Base-by-base conservation (phyloP, 2,329 filamentous ascomycete genomes). In the Aspergillus ochraceoroseus region DNA sequence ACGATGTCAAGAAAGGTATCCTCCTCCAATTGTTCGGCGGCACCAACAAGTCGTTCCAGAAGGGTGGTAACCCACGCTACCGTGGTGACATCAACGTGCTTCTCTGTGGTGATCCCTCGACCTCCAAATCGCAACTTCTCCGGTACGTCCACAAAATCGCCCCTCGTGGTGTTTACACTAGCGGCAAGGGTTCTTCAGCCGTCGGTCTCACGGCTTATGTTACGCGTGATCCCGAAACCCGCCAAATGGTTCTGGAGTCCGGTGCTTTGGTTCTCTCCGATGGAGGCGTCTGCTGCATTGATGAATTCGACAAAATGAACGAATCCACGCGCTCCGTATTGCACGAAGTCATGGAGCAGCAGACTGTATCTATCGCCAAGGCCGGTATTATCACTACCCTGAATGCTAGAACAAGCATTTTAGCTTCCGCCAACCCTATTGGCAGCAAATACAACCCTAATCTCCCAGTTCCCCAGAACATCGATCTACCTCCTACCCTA, bases 1-100 rank as follows among this genome's bases (percentile, higher is more conserved):
- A 98, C 53, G 92, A 98, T 57, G 88, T 96, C 32, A 98, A 98
- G 74, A 98, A 98, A 69, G 92, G 92, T 7, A 95, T 98, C 47
- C 73, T 98, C 7, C 80, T 98, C 3, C 92, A 98, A 59, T 79
- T 98, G 27, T 98, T 98, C 61, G 90, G 92, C 25, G 92, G 92
- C 41, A 95, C 92, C 22, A 98, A 98, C 73, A 98, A 98, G 70
- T 87, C 86, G 1, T 98, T 98, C 64, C 80, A 94, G 44, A 96
- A 95, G 66, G 92, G 92, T 41, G 92, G 89, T 43, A 95, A 86
- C 58, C 92, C 92, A 5, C 89, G 85, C 56, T 98, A 98, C 64
- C 80, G 92, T 71, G 92, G 92, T 48, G 92, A 98, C 65, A 95
- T 98, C 71, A 98, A 98, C 62, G 79, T 98, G 35, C 76, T 98